These are phyloP conservation scores for Simmondsia chinensis DNA, from an alignment of 148 eudicot genomes.

Conservation along the genomic window DNA sequence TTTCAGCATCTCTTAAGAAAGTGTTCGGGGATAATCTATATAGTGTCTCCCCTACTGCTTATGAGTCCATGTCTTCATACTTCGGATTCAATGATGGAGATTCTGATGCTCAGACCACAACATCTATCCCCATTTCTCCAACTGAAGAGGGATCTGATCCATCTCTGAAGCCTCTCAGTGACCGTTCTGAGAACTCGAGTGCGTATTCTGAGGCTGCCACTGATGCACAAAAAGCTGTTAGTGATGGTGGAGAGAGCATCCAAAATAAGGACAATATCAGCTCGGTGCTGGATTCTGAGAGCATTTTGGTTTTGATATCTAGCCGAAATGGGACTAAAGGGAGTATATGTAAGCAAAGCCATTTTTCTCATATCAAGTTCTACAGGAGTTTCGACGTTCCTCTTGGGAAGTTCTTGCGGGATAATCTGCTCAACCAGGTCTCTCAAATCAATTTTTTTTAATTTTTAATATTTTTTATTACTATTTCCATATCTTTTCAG, in stretches of 20 bases:
- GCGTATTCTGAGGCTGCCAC: conserved; percentile 2
- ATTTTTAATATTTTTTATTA: not conserved
- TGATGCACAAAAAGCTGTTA: conserved; percentile 21
- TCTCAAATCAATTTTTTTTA: not conserved
- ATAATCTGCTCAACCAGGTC: conserved; percentile 84
- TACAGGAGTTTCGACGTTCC: conserved; percentile 85
- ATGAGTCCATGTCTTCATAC: conserved; percentile 26
- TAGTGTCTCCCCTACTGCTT: conserved; percentile 28
- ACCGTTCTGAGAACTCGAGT: conserved; percentile 10
- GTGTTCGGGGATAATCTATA: conserved; percentile 33
- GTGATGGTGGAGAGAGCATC: conserved; percentile 29
- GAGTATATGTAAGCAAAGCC: conserved; percentile 79
- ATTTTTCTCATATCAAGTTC: conserved; percentile 85
- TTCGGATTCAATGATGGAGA: conserved; percentile 21
- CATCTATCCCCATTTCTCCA: conserved; percentile 14
- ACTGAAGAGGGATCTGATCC: conserved; percentile 22
- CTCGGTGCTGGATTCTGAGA: conserved; percentile 70
- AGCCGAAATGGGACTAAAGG: conserved; percentile 65
- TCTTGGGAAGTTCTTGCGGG: conserved; percentile 74
- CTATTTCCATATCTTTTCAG: too few species aligned
- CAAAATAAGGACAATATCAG: conserved; percentile 42
- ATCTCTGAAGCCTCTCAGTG: conserved; percentile 13
- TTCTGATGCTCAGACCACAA: conserved; percentile 14
- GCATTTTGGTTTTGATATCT: conserved; percentile 86
- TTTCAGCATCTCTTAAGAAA: conserved; percentile 35